Conservation (phyloP, 441 rosid genomes). For the Populus hybrid region DNA sequence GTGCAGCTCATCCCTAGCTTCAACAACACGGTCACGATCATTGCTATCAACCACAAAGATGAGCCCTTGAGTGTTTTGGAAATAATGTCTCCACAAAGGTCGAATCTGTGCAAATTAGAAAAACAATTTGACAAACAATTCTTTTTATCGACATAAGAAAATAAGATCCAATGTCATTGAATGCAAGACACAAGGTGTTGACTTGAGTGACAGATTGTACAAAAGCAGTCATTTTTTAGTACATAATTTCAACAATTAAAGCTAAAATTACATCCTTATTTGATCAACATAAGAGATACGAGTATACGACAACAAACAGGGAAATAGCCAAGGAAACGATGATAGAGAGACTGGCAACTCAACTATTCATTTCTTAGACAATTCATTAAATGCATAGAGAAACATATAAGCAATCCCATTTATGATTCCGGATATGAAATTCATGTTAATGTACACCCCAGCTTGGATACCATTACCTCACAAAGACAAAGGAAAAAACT, state of each 20-base stretch:
- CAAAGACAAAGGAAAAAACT: conserved; percentile 10
- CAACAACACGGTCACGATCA: conserved; percentile 27
- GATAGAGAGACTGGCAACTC: too few relatives aligned
- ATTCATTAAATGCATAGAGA: too few relatives aligned
- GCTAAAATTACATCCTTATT: background rate
- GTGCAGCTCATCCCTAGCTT: conserved; percentile 56
- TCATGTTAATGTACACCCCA: conserved; percentile 12
- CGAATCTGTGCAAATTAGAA: conserved; percentile 40
- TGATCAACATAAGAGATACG: background rate
- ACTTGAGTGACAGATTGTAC: too few relatives aligned
- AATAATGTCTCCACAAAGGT: conserved; percentile 68
- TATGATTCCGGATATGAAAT: too few relatives aligned
- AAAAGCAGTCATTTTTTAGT: too few relatives aligned
- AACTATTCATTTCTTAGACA: too few relatives aligned
- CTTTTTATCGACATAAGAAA: background rate
- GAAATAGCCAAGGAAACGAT: background rate
- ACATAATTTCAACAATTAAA: too few relatives aligned
- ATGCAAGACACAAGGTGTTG: too few relatives aligned
- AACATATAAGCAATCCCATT: too few relatives aligned
- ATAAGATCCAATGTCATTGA: too few relatives aligned
- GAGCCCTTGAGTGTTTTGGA: conserved; percentile 66
- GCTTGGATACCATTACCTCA: conserved; percentile 19
- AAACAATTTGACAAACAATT: background rate
- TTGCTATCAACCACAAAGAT: conserved; percentile 73
- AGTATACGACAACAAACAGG: background rate